A percentile compares a stretch with the other conserved stretches of the same genome.
phyloP scores from a whole-genome alignment of 495 filamentous ascomycete genomes.

The Penicillium antarcticum region DNA sequence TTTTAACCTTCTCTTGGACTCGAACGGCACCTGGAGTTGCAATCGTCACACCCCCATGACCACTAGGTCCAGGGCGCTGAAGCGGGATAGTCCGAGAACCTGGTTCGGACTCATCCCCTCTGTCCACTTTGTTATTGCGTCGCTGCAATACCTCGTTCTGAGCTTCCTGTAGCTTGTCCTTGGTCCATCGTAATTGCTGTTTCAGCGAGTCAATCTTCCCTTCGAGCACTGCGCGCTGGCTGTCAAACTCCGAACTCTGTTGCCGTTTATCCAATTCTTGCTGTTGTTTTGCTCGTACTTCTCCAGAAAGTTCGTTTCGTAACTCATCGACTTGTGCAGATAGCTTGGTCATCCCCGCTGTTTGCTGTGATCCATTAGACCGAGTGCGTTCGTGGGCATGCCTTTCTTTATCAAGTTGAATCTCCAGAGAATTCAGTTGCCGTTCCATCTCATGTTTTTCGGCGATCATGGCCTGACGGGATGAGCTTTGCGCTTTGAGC shows the following conservation, averaged over 20 bases:
- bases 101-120: constrained; percentile 24
- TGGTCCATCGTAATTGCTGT: constrained; percentile 61
- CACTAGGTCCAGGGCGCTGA: constrained; percentile 38
- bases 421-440: constrained; percentile 68
- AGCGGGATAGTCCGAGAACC: constrained; percentile 31
- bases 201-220: constrained; percentile 64
- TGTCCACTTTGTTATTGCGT: constrained; percentile 21
- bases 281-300: constrained; percentile 38
- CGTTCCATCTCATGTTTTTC: constrained; percentile 76
- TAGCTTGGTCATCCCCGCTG: constrained; percentile 46
- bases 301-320: constrained; percentile 41
- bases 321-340: constrained; percentile 37
- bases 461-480: constrained; percentile 61
- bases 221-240: constrained; percentile 56
- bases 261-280: constrained; percentile 29
- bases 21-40: constrained; percentile 65
- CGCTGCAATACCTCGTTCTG: constrained; percentile 44
- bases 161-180: constrained; percentile 65
- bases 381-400: constrained; percentile 59
- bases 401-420: constrained; percentile 78
- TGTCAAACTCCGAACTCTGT: constrained; percentile 44
- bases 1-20: constrained; percentile 50
- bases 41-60: constrained; percentile 52
- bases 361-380: constrained; percentile 43
- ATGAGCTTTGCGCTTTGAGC: constrained; percentile 63